Evolutionary conservation across 306 rosid species (phyloP), one percentile per base, ranked within the genome.

Genomic region (Acacia crassicarpa): DNA sequence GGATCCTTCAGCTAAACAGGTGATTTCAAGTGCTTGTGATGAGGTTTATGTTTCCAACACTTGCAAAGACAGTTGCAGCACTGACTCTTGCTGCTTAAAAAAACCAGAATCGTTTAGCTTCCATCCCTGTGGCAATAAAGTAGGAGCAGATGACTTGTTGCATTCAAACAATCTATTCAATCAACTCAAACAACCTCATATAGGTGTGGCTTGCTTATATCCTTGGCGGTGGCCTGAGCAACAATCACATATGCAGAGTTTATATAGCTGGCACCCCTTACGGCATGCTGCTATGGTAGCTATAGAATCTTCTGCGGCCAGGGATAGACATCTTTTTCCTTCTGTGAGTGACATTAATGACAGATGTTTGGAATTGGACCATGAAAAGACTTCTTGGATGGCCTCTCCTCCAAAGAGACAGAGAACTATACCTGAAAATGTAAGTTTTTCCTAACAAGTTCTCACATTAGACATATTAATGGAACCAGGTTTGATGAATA

Each of bases 271-370:
- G 65, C 98, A 93, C 81, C 99, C 99, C 80, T 83, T 95, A 81
- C 88, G 77, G 16, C 99, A 95, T 88, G 97, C 97, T 84, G 90
- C 97, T 67, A 81, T 92, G 74, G 97, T 91, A 43, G 96, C 94
- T 72, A 91, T 95, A 72, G 98, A 93, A 88, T 87, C 93, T 82
- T 93, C 97, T 77, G 94, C 98, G 69, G 91, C 93, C 69, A 86
- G 99, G 84, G 98, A 93, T 85, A 85, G 89, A 62, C 72, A 4
- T 35, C 88, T 92, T 80, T 95, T 88, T 75, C 92, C 93, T 62
- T 77, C 63, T 67, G 62, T 41, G 59, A 84, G 65, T 6, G 81
- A 81, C 67, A 61, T 44, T 77, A 87, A 77, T 84, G 87, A 84
- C 46, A 81, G 77, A 51, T 82, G 79, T 56, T 70, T 79, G 77